phyloP scores from a whole-genome alignment of 345 rosid species.

The Barbarea vulgaris region DNA sequence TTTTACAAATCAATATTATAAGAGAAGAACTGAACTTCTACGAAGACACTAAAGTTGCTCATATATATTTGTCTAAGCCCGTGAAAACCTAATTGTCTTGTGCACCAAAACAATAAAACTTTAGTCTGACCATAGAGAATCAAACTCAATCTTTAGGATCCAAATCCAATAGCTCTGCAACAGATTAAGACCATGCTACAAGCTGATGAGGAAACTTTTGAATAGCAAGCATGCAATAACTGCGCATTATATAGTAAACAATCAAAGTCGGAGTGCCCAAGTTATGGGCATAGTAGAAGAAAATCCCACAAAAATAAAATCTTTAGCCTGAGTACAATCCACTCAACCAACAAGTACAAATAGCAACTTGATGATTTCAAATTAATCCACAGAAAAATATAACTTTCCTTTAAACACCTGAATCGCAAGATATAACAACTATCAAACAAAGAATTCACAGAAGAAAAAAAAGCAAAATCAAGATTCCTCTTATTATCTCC shows the following conservation, averaged over 20 bases:
- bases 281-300: background rate
- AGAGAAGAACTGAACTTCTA: too few relatives aligned
- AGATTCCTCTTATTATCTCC: background rate
- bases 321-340: background rate
- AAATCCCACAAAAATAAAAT: background rate
- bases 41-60: too few relatives aligned
- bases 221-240: conserved; percentile 89
- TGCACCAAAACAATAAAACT: background rate
- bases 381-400: background rate
- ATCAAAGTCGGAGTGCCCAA: background rate
- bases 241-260: conserved; percentile 28
- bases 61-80: too few relatives aligned
- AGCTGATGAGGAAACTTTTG: conserved; percentile 92
- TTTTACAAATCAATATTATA: too few relatives aligned
- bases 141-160: conserved; percentile 84
- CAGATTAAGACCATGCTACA: conserved; percentile 93
- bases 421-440: too few relatives aligned
- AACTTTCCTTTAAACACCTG: background rate
- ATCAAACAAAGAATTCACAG: too few relatives aligned
- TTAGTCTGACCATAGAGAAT: conserved; percentile 8
- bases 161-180: conserved; percentile 76
- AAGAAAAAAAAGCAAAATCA: background rate
- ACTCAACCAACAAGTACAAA: conserved; percentile 6
- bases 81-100: background rate
- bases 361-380: background rate